phyloP scores from a whole-genome alignment of 768 basidiomycete genomes.

The Mycena polygramma region DNA sequence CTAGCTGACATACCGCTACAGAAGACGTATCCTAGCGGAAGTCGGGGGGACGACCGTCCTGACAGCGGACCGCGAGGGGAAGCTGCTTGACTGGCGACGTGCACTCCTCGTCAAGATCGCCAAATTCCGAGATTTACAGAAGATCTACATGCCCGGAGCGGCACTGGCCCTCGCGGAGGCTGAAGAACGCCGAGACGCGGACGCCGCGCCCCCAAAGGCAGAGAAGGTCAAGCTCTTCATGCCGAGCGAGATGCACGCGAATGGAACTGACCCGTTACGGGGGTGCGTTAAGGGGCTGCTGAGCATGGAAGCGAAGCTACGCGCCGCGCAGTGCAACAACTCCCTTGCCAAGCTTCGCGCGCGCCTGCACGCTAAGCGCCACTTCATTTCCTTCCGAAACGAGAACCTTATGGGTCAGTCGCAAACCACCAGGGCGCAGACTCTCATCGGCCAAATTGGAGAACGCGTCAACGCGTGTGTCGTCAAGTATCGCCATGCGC shows the following conservation, averaged over 20 bases:
- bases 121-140: conserved; percentile 21
- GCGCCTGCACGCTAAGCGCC: conserved; percentile 26
- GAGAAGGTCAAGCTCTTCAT: conserved; percentile 29
- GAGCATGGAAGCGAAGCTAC: conserved; percentile 26
- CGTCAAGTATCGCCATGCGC: conserved; percentile 12
- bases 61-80: conserved; percentile 13
- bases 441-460: conserved; percentile 20
- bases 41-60: not conserved
- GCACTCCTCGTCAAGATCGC: conserved; percentile 15
- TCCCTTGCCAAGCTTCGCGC: conserved; percentile 12
- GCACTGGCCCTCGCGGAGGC: not conserved
- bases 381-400: conserved; percentile 28
- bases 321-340: conserved; percentile 20
- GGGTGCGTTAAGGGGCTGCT: not conserved
- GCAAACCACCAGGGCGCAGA: not conserved
- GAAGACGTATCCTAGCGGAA: conserved; percentile 15
- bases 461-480: conserved; percentile 16
- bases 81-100: conserved; percentile 26
- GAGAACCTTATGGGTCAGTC: conserved; percentile 22
- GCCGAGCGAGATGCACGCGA: conserved; percentile 6
- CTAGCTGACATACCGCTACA: not conserved
- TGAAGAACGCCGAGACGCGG: not conserved
- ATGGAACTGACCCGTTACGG: not conserved
- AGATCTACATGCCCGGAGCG: conserved; percentile 28
- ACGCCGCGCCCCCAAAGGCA: conserved; percentile 11